Evolutionary conservation across 1,139 yeast genomes (phyloP).

Genomic region (Candida buenavistaensis): DNA sequence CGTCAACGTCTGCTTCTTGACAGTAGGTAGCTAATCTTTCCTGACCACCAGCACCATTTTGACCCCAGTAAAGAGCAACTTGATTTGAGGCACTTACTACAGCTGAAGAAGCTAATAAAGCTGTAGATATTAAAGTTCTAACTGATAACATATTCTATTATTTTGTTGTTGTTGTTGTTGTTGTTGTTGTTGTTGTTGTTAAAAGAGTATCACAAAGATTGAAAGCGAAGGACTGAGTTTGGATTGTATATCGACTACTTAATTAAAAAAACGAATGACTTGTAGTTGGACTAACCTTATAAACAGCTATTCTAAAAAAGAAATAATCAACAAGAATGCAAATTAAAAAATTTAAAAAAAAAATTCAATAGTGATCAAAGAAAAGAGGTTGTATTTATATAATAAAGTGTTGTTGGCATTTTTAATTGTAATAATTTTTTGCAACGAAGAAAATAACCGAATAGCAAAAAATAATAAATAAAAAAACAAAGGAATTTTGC

Average conservation of each 20-base stretch:
- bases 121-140: conserved; percentile 12
- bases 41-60: conserved; percentile 59
- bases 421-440: too few relatives aligned
- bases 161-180: not conserved
- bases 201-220: not conserved
- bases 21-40: conserved; percentile 67
- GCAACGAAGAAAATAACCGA: too few relatives aligned
- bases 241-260: not conserved
- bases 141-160: conserved; percentile 11
- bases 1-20: conserved; percentile 64
- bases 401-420: too few relatives aligned
- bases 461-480: too few relatives aligned
- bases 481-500: too few relatives aligned
- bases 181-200: not conserved
- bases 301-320: too few relatives aligned
- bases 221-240: not conserved
- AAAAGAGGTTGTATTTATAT: too few relatives aligned
- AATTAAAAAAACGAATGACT: not conserved
- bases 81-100: conserved; percentile 50
- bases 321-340: too few relatives aligned
- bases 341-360: too few relatives aligned
- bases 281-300: too few relatives aligned
- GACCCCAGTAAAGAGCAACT: conserved; percentile 87
- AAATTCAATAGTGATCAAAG: too few relatives aligned
- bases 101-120: conserved; percentile 19